phyloP scores from a whole-genome alignment of 345 rosid species.

The Citrus glauca region DNA sequence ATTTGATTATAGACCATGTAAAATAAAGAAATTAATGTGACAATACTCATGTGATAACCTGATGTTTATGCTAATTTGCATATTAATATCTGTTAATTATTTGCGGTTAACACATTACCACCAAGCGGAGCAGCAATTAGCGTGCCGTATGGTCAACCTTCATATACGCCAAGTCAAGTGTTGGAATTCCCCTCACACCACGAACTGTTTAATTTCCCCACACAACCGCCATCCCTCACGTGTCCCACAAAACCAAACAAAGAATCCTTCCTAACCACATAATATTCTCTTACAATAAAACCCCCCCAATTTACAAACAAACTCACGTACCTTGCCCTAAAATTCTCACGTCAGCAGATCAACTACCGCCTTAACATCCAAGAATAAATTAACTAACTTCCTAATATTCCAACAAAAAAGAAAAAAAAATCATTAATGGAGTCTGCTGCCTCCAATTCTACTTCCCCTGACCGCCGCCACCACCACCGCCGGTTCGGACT shows the following conservation, averaged over 20 bases:
- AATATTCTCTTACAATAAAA: conserved; percentile 1
- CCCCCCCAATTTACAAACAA: background rate
- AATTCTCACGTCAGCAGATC: background rate
- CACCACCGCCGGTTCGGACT: conserved; percentile 24
- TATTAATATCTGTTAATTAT: too few relatives aligned
- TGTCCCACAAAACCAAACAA: conserved; percentile 34
- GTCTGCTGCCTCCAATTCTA: conserved; percentile 39
- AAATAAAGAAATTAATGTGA: too few relatives aligned
- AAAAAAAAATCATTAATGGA: conserved; percentile 35
- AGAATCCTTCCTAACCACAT: conserved; percentile 40
- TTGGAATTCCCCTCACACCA: background rate
- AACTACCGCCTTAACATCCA: background rate
- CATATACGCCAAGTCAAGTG: background rate
- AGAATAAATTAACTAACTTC: too few relatives aligned
- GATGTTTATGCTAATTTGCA: too few relatives aligned
- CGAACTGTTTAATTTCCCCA: conserved; percentile 18
- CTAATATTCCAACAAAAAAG: background rate
- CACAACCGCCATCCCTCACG: conserved; percentile 51
- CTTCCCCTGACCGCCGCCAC: conserved; percentile 12
- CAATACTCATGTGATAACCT: too few relatives aligned
- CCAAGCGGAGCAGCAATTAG: background rate
- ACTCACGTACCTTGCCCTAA: background rate
- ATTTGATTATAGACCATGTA: too few relatives aligned
- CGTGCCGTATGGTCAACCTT: conserved; percentile 28
- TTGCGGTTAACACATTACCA: too few relatives aligned